Evolutionary conservation across 1,284 basidiomycete genomes (phyloP).

Genomic region (Trametes versicolor): DNA sequence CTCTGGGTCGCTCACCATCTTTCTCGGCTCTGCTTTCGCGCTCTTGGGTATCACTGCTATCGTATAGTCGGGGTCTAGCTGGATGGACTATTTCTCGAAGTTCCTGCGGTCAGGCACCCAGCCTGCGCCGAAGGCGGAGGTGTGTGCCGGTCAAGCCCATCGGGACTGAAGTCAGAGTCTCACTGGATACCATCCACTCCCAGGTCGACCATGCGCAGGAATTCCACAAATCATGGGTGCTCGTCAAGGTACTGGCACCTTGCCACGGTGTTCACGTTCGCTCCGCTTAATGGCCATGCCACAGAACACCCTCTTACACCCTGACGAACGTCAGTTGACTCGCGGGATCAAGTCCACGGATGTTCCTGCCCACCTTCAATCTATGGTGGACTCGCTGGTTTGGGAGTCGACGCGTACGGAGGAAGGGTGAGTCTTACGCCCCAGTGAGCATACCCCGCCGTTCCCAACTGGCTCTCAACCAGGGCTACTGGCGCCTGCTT

Average conservation of each 20-base stretch:
- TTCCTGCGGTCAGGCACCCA: constrained; percentile 69
- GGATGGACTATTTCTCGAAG: constrained; percentile 87
- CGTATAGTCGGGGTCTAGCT: background rate
- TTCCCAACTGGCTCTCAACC: constrained; percentile 21
- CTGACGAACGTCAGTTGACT: constrained; percentile 84
- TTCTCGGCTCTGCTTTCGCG: background rate
- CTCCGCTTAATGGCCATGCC: constrained; percentile 7
- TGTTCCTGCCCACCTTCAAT: constrained; percentile 80
- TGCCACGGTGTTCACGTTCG: background rate
- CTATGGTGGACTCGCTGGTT: constrained; percentile 90
- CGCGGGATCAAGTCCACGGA: constrained; percentile 86
- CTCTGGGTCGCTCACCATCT: background rate
- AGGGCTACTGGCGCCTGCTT: constrained; percentile 89
- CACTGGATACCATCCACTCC: background rate
- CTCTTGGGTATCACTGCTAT: background rate
- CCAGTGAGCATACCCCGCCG: constrained; percentile 23
- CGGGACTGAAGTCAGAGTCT: background rate
- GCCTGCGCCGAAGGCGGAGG: constrained; percentile 57
- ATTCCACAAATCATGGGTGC: constrained; percentile 78
- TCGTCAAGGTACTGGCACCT: constrained; percentile 64
- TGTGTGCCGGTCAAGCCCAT: constrained; percentile 27
- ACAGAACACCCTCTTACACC: constrained; percentile 78
- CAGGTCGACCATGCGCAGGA: constrained; percentile 67
- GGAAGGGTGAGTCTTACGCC: constrained; percentile 73
- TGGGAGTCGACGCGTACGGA: constrained; percentile 86